Percentiles rank a stretch among this genome's conserved stretches.
Conservation (phyloP, 768 basidiomycete species). For the Amanita pseudoporphyria region DNA sequence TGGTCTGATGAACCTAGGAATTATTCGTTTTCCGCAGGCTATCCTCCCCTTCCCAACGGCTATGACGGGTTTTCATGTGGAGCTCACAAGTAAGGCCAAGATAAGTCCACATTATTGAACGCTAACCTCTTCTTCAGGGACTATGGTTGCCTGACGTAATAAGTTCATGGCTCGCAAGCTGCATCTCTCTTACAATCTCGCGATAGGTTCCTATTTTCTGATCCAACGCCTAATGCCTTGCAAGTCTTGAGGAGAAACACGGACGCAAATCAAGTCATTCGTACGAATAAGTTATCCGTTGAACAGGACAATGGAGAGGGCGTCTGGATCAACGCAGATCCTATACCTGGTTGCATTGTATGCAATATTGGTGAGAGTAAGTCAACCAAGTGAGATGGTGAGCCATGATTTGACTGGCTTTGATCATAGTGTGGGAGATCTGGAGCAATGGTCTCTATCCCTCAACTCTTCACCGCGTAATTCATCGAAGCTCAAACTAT, state of each 20-base stretch:
- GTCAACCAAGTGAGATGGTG: slow-evolving; percentile 16
- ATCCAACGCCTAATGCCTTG: slow-evolving; percentile 69
- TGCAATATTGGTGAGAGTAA: slow-evolving; percentile 90
- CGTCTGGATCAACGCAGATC: slow-evolving; percentile 78
- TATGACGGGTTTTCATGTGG: slow-evolving; percentile 85
- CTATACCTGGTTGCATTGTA: slow-evolving; percentile 73
- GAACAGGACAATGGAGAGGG: slow-evolving; percentile 53
- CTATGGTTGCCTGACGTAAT: slow-evolving; percentile 87
- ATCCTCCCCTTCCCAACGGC: slow-evolving; percentile 75
- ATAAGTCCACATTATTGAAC: not conserved
- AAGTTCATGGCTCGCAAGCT: slow-evolving; percentile 14
- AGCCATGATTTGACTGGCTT: not conserved
- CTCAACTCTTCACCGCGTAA: slow-evolving; percentile 83
- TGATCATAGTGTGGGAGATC: slow-evolving; percentile 71
- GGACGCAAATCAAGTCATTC: slow-evolving; percentile 12
- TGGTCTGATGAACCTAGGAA: not conserved
- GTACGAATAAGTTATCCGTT: slow-evolving; percentile 24
- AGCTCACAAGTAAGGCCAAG: slow-evolving; percentile 61
- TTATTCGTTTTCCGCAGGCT: slow-evolving; percentile 36
- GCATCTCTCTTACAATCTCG: not conserved
- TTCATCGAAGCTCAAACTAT: slow-evolving; percentile 70
- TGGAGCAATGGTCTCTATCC: slow-evolving; percentile 84
- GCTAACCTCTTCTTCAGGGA: slow-evolving; percentile 39
- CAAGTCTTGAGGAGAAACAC: slow-evolving; percentile 62
- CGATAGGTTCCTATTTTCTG: slow-evolving; percentile 79